phyloP scores from a whole-genome alignment of 2,329 filamentous ascomycete genomes.

The Shiraia sp. region DNA sequence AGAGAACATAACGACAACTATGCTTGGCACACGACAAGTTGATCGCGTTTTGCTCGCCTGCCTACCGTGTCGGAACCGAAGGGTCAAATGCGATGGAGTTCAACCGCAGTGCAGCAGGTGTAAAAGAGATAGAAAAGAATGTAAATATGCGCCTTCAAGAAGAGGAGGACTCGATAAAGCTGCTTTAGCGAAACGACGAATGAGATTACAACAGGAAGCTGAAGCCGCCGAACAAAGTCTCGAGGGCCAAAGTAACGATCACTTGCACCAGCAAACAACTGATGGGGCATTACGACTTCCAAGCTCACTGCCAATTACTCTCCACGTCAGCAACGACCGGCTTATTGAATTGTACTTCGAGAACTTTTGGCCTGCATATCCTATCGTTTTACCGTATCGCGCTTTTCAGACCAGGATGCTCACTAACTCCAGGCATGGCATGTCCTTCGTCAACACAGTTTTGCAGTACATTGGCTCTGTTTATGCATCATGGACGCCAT shows the following conservation, averaged over 20 bases:
- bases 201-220: conserved; percentile 24
- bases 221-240: conserved; percentile 12
- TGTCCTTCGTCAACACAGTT: conserved; percentile 23
- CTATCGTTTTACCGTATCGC: conserved; percentile 55
- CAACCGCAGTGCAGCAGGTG: conserved; percentile 33
- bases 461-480: conserved; percentile 33
- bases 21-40: not conserved
- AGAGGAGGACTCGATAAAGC: conserved; percentile 35
- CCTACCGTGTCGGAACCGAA: conserved; percentile 17
- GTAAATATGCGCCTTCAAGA: conserved; percentile 28
- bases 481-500: conserved; percentile 29
- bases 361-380: conserved; percentile 57
- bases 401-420: conserved; percentile 33
- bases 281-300: not conserved
- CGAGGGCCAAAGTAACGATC: not conserved
- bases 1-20: no score
- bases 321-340: conserved; percentile 24
- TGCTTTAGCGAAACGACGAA: conserved; percentile 25
- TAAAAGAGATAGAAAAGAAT: conserved; percentile 33
- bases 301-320: conserved; percentile 11
- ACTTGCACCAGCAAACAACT: no score
- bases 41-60: conserved; percentile 5
- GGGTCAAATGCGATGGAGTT: conserved; percentile 36
- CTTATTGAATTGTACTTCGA: conserved; percentile 34
- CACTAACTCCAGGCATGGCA: conserved; percentile 11